A percentile compares a stretch with the other conserved stretches of the same genome.
phyloP scores from a whole-genome alignment of 1,284 basidiomycete genomes.

The Earliella scabrosa region DNA sequence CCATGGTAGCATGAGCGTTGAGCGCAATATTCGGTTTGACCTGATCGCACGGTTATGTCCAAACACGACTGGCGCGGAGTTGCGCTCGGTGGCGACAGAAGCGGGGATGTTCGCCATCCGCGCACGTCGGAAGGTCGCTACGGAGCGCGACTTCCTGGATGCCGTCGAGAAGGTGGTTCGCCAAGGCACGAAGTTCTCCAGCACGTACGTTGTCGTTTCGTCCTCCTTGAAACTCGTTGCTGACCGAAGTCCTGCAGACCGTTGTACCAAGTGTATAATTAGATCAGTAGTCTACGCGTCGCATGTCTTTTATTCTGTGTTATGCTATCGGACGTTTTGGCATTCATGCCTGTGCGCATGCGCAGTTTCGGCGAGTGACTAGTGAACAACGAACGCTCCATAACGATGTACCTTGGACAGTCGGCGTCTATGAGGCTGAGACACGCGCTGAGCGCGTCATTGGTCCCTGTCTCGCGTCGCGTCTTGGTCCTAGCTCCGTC shows the following conservation, averaged over 20 bases:
- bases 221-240: background rate
- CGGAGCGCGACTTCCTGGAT: slow-evolving; percentile 97
- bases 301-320: slow-evolving; percentile 16
- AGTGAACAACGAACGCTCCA: too few species aligned
- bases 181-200: slow-evolving; percentile 96
- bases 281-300: slow-evolving; percentile 19
- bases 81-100: slow-evolving; percentile 97
- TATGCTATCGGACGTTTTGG: slow-evolving; percentile 21
- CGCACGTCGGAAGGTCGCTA: slow-evolving; percentile 94
- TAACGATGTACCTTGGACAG: too few species aligned
- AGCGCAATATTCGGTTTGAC: slow-evolving; percentile 97
- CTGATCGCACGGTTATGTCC: slow-evolving; percentile 97
- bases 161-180: slow-evolving; percentile 98
- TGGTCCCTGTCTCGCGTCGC: slow-evolving; percentile 6
- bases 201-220: slow-evolving; percentile 63
- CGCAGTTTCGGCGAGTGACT: background rate
- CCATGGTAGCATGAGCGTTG: slow-evolving; percentile 88
- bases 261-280: slow-evolving; percentile 46
- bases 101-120: slow-evolving; percentile 99
- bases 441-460: background rate
- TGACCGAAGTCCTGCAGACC: slow-evolving; percentile 32
- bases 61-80: slow-evolving; percentile 97
- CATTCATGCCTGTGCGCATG: background rate
- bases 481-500: slow-evolving; percentile 20
- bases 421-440: too few species aligned